Base-by-base conservation (phyloP, 148 eudicot genomes). In the Dianthus caryophyllus region DNA sequence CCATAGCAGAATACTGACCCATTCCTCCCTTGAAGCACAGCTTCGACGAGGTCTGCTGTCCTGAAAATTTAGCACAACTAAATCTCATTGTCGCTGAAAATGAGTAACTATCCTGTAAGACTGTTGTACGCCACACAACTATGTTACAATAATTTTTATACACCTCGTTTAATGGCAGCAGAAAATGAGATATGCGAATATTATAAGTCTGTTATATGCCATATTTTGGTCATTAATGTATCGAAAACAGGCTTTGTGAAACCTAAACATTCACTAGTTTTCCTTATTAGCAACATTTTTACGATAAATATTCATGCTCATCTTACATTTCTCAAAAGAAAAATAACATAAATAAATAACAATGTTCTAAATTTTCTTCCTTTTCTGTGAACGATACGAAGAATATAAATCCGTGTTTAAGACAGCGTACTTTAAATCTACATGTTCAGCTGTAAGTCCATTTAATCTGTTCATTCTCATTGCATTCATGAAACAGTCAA, bases 1-100 rank as follows among this genome's bases (percentile, higher is more conserved):
- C 95, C 97, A 57, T 91, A 91, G 72, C 97, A 88, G 81, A 88
- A 88, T 10, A 91, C 95, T 44, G 97, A 84, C 5, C 95, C 97
- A 73, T 91, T 91, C 67, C 89, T 81, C 54, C 95, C 97, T 73
- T 84, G 85, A 61, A 91, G 77, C 75, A 91, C 95, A 13, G 91
- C 84, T 82, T 86, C 96, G 20, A 91, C 91, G 6, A 91, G 84
- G 56, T 88, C 91, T 57, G 95, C 82, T 12, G 97, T 91, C 64
- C 97, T 91, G 89, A 52, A 79, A 81, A 50, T 2, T 61, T 25
- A 70, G 29, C 70, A 50, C 0, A 57, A 10, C 4, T 33, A 7
- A 33, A 33, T 33, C 38, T 33, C 38, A 33, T 33, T 33, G 38
- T 33, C 7, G 38, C 38, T 7, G 3, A 33, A 33, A n/a, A n/a